Base-by-base conservation (phyloP, 495 filamentous ascomycete genomes). In the Friedmanniomyces endolithicus region DNA sequence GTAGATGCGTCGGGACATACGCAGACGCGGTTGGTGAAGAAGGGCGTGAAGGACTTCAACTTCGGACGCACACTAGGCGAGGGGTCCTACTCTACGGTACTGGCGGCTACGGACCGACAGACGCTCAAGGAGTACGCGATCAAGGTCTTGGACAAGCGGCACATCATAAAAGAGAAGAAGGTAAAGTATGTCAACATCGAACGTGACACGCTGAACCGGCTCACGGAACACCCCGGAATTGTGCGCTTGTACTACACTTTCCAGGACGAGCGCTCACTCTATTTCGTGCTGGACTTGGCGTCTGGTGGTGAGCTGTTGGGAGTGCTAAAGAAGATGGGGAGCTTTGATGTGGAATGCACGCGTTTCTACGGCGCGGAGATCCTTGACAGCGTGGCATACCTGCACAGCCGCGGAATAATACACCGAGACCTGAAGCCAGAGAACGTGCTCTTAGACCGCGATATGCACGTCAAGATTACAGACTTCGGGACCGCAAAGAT, bases 131-230 rank as follows among this genome's bases (percentile, higher is more conserved):
- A 99, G 68, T 97, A 95, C 65, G 94, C 94, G 25, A 90, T 99
- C 71, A 99, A 99, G 66, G 90, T 99, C 24, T 76, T 99, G 39
- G 92, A 97, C 70, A 99, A 99, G 72, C 83, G 88, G 59, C 94
- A 99, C 70, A 99, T 99, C 63, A 97, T 99, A 75, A 97, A 96
- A 73, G 94, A 99, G 71, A 95, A 90, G 69, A 99, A 99, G 75
- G 94, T 99, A 60, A 99, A 99, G 74, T 99, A 99, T 67, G 94
- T 99, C 66, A 96, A 96, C 68, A 97, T 99, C 60, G 94, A 99
- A 71, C 96, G 95, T 72, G 89, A 99, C 69, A 95, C 94, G 11
- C 75, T 99, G 33, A 99, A 99, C 65, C 83, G 90, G 55, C 72
- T 99, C 50, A 95, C 88, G 16, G 92, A 97, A 48, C 94, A 99